Percentiles rank a stretch among this genome's conserved stretches.
Conservation (phyloP, 257 asterid genomes). For the Hygrophila difformis region DNA sequence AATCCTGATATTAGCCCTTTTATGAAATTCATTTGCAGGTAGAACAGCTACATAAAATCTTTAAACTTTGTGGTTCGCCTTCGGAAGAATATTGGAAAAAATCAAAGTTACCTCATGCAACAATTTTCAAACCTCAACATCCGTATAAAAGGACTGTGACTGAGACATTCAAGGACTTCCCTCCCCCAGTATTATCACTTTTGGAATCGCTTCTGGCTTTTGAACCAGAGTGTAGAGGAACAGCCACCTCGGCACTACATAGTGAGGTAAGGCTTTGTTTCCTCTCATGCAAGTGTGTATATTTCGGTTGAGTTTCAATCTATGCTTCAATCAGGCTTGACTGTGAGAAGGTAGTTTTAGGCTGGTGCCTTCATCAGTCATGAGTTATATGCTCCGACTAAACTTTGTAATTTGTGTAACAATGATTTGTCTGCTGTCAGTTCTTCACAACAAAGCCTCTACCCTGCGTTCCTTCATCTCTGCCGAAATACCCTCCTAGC, state of each 20-base stretch:
- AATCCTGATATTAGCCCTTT: no score
- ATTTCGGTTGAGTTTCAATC: no score
- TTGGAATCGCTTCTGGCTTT: slow-evolving; percentile 75
- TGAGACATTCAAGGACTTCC: slow-evolving; percentile 68
- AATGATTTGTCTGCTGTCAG: slow-evolving; percentile 26
- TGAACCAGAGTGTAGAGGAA: slow-evolving; percentile 66
- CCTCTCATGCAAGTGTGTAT: slow-evolving; percentile 11
- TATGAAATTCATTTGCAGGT: slow-evolving; percentile 42
- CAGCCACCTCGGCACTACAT: slow-evolving; percentile 63
- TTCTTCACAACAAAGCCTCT: slow-evolving; percentile 66
- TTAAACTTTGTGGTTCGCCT: slow-evolving; percentile 81
- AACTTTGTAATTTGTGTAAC: slow-evolving; percentile 10
- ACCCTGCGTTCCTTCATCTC: slow-evolving; percentile 65
- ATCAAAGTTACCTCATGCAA: slow-evolving; percentile 66
- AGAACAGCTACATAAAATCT: slow-evolving; percentile 79
- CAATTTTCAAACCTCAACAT: slow-evolving; percentile 77
- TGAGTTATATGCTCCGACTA: no score
- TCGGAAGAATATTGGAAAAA: slow-evolving; percentile 76
- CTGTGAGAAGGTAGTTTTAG: no score
- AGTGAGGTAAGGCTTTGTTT: slow-evolving; percentile 45
- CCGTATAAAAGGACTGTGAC: slow-evolving; percentile 56
- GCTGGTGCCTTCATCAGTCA: no score
- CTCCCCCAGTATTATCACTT: slow-evolving; percentile 51
- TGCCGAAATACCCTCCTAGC: slow-evolving; percentile 77
- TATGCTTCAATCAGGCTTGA: no score